These are phyloP conservation scores for Clavispora vitiphila DNA, from an alignment of 805 yeast species.

Conservation along the genomic window DNA sequence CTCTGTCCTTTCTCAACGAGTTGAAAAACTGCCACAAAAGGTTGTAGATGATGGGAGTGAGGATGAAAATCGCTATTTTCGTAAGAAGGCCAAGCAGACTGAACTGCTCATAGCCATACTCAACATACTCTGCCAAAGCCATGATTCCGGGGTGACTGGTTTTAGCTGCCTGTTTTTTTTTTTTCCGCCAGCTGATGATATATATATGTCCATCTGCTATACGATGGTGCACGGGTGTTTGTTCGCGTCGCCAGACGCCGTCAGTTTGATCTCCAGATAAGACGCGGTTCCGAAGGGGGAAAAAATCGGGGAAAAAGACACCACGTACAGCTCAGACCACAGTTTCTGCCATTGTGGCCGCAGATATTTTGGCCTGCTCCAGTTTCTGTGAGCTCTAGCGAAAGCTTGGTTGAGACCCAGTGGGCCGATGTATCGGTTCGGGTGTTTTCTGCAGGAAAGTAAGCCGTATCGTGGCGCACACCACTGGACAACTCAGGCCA, in stretches of 20 bases:
- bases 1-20: slow-evolving; percentile 75
- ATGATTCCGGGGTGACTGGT: slow-evolving; percentile 1
- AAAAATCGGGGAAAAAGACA: neutral
- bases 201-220: slow-evolving; percentile 3
- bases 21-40: slow-evolving; percentile 62
- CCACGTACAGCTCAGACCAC: neutral
- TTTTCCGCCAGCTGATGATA: neutral
- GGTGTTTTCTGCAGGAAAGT: slow-evolving; percentile 36
- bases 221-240: slow-evolving; percentile 16
- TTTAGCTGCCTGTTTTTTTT: neutral
- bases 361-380: too few species aligned
- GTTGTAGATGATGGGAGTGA: slow-evolving; percentile 61
- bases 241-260: neutral
- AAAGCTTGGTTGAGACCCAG: too few species aligned
- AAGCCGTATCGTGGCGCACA: slow-evolving; percentile 13
- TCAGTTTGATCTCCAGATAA: neutral
- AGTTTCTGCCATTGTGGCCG: too few species aligned
- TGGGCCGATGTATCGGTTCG: slow-evolving; percentile 54
- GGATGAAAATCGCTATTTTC: slow-evolving; percentile 29
- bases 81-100: slow-evolving; percentile 21
- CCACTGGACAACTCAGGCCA: slow-evolving; percentile 1
- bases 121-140: slow-evolving; percentile 12
- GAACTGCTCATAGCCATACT: slow-evolving; percentile 15
- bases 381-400: too few species aligned
- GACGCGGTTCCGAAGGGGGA: neutral